Conservation (phyloP, 768 basidiomycete species). For the Steccherinum ochraceum region DNA sequence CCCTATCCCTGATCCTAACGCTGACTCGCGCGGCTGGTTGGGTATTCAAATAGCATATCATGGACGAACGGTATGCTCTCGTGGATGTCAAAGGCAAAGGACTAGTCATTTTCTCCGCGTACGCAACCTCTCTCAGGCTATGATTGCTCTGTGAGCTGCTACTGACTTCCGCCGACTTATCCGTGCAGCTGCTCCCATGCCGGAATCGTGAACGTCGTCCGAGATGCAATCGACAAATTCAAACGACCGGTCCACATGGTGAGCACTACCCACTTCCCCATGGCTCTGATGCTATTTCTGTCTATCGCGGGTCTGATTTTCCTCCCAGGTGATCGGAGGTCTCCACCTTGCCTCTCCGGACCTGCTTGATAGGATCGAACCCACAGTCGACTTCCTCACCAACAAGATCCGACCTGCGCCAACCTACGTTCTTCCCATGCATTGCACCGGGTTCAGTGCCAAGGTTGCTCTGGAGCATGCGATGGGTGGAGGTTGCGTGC, state of each 20-base stretch:
- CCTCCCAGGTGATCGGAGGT: slow-evolving; percentile 78
- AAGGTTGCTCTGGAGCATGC: slow-evolving; percentile 65
- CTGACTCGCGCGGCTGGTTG: neutral
- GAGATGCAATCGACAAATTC: slow-evolving; percentile 58
- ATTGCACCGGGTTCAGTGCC: slow-evolving; percentile 75
- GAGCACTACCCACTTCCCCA: neutral
- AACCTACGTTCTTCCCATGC: slow-evolving; percentile 73
- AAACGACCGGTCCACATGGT: slow-evolving; percentile 75
- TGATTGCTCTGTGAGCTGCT: neutral
- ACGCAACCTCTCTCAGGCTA: slow-evolving; percentile 23
- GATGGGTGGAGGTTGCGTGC: slow-evolving; percentile 72
- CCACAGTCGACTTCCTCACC: slow-evolving; percentile 68
- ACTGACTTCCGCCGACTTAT: too few relatives aligned
- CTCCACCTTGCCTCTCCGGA: slow-evolving; percentile 78
- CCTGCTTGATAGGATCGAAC: slow-evolving; percentile 51
- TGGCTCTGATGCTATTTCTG: neutral
- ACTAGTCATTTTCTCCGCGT: slow-evolving; percentile 80
- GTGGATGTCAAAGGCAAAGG: slow-evolving; percentile 81
- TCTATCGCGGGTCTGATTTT: neutral
- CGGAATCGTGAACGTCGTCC: slow-evolving; percentile 79
- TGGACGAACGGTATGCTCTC: slow-evolving; percentile 77
- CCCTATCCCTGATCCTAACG: neutral
- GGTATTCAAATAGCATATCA: slow-evolving; percentile 65
- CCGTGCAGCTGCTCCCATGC: slow-evolving; percentile 60
- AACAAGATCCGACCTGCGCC: slow-evolving; percentile 55